phyloP scores from a whole-genome alignment of 1,139 yeast genomes.

The Geotrichum siamense region DNA sequence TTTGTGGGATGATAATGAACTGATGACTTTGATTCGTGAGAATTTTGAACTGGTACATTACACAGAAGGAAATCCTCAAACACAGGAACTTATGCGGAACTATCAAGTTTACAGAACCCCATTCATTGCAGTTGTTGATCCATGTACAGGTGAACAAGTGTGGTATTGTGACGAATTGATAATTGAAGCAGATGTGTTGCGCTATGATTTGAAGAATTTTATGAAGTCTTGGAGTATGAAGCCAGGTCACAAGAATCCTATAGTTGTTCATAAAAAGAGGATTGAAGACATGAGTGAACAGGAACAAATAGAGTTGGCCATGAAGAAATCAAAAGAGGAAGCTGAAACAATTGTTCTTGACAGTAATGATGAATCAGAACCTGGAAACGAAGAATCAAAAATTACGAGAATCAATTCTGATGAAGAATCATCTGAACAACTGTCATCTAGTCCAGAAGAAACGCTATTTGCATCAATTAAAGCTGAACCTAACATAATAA shows the following conservation, averaged over 20 bases:
- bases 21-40: constrained; percentile 57
- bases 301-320: constrained; percentile 74
- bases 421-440: neutral
- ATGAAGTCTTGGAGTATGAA: constrained; percentile 58
- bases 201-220: constrained; percentile 39
- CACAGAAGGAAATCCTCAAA: constrained; percentile 67
- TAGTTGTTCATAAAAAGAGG: constrained; percentile 23
- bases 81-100: constrained; percentile 60
- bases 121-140: constrained; percentile 87
- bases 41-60: constrained; percentile 69
- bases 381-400: neutral
- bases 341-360: neutral
- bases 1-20: constrained; percentile 68
- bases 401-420: no score
- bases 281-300: constrained; percentile 57
- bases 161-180: constrained; percentile 54
- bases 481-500: constrained; percentile 29
- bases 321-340: constrained; percentile 49
- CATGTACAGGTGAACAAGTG: constrained; percentile 91
- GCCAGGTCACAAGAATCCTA: constrained; percentile 61
- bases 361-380: constrained; percentile 6
- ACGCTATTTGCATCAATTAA: neutral
- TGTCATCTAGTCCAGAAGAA: neutral
- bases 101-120: constrained; percentile 71
- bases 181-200: constrained; percentile 55